Base-by-base conservation (phyloP, 352 stramenopile species). In the Globisporangium irregulare region DNA sequence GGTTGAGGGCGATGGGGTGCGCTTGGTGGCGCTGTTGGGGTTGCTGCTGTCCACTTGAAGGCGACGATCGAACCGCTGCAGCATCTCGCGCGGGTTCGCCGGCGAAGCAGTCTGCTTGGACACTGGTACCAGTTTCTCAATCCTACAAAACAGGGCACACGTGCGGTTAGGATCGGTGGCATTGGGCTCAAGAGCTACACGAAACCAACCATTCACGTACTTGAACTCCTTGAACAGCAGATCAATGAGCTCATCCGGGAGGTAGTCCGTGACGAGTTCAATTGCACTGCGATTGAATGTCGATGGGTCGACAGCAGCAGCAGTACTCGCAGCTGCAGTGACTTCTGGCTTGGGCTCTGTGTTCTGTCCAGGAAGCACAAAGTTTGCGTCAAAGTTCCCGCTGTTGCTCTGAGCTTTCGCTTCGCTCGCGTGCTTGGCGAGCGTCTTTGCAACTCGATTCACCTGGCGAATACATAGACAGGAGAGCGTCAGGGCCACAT, bases 221-320 rank as follows among this genome's bases (percentile, higher is more conserved):
- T 82, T 78, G 66, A 90, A 78, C 15, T 80, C 70, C 20, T 76
- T 79, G 70, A 73, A 85, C 6, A 93, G 69, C 57, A 76, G 25
- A 7, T 76, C 74, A 20, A 82, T 64, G 67, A 84, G 77, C 12
- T 83, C 77, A 0, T 69, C n/a, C 0, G 82, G 70, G 1, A 91
- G 25, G 32, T 92, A 93, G 57, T 93, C 78, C 0, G 66, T 64
- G 9, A 93, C 48, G n/a, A 90, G 55, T 15, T 87, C 76, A 61
- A 93, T 81, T 0, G 85, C 83, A 20, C 89, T 70, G 29, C 77
- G 73, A 60, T 78, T 63, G 50, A 68, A 71, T 25, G 24, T 34
- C 3, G 53, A 25, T 1, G 69, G 20, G 9, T 73, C 68, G 9
- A 73, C 1, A 22, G n/a, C 36, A 6, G 4, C 1, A 22, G n/a